Conservation (phyloP, 768 basidiomycete species). For the Pholiota molesta region DNA sequence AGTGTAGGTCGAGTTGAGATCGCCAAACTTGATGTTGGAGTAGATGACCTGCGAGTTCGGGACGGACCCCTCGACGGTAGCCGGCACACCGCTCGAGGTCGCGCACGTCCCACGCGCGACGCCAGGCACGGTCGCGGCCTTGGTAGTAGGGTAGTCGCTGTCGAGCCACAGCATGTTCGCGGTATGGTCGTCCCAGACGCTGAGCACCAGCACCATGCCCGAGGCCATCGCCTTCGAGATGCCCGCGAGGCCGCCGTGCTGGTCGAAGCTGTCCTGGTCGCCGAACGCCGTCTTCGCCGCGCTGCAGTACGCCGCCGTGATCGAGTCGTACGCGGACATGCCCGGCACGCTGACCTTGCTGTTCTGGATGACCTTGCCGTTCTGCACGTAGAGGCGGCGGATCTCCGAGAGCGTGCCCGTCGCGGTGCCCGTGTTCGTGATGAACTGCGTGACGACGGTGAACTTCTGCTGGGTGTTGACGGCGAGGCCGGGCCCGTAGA, state of each 20-base stretch:
- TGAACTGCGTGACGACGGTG: conserved; percentile 27
- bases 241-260: conserved; percentile 20
- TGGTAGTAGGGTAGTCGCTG: conserved; percentile 34
- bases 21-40: conserved; percentile 26
- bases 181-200: conserved; percentile 30
- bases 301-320: conserved; percentile 20
- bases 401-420: conserved; percentile 24
- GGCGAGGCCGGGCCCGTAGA: conserved; percentile 24
- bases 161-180: conserved; percentile 48
- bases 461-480: conserved; percentile 27
- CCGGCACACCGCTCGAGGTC: conserved; percentile 19
- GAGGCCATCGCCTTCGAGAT: conserved; percentile 14
- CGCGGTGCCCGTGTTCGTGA: conserved; percentile 24
- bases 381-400: conserved; percentile 24
- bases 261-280: conserved; percentile 21
- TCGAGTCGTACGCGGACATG: conserved; percentile 20
- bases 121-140: conserved; percentile 21
- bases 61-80: conserved; percentile 13
- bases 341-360: conserved; percentile 20
- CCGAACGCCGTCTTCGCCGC: conserved; percentile 20
- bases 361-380: conserved; percentile 25
- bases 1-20: conserved; percentile 21
- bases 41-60: conserved; percentile 23
- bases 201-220: conserved; percentile 45
- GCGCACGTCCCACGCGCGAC: conserved; percentile 25